These are phyloP conservation scores for grape (Vitis vinifera) DNA, from an alignment of 164 flowering plant genomes.

Conservation along the genomic window DNA sequence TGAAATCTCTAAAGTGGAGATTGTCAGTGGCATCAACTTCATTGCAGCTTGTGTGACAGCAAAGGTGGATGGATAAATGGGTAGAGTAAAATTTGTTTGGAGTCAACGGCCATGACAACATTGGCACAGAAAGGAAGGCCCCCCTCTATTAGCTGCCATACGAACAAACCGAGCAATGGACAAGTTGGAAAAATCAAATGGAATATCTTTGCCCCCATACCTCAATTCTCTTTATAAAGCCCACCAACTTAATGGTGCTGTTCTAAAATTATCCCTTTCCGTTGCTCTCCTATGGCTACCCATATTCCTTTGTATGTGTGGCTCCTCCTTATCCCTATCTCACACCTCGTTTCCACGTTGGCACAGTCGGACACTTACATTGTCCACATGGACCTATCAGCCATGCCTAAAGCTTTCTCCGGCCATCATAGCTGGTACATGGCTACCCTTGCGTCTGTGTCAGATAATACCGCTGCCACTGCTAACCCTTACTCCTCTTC, in stretches of 20 bases:
- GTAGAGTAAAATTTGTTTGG: no score
- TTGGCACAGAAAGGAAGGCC: no score
- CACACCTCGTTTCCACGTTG: constrained; percentile 5
- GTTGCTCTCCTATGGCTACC: constrained; percentile 25
- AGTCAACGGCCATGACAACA: no score
- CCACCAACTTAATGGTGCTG: neutral
- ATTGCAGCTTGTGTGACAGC: no score
- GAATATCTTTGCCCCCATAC: constrained; percentile 14
- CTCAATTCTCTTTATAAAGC: constrained; percentile 10
- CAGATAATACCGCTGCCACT: neutral
- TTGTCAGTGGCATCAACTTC: no score
- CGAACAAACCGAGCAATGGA: no score
- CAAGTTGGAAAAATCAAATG: neutral
- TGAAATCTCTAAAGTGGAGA: no score
- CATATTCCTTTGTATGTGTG: constrained; percentile 6
- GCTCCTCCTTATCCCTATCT: constrained; percentile 13
- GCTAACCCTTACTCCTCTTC: neutral
- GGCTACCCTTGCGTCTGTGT: constrained; percentile 34
- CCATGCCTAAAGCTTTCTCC: constrained; percentile 58
- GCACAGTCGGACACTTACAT: constrained; percentile 38
- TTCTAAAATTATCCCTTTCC: constrained; percentile 1
- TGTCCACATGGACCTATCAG: constrained; percentile 58
- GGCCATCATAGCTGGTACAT: constrained; percentile 55
- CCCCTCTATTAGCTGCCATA: no score
- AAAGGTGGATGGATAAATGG: no score